A percentile compares a stretch with the other conserved stretches of the same genome.
Evolutionary conservation across 257 asterid species (phyloP).

Genomic region (Solanum pinnatisectum): DNA sequence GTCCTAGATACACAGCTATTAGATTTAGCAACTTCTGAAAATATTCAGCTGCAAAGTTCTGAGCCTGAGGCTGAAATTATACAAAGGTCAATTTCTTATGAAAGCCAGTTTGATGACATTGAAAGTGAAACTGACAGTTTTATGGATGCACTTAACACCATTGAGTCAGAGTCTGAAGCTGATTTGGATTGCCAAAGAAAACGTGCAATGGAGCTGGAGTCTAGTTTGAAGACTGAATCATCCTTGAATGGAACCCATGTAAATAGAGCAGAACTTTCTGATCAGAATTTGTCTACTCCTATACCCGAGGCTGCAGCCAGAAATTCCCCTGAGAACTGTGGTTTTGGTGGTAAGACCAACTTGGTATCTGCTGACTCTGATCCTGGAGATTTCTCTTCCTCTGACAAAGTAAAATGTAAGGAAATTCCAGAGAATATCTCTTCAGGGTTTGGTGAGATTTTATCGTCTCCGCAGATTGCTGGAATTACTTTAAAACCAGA

Average conservation of each 20-base stretch:
- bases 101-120: slow-evolving; percentile 12
- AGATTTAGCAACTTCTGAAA: slow-evolving; percentile 19
- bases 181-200: slow-evolving; percentile 51
- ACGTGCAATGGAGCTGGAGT: slow-evolving; percentile 27
- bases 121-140: slow-evolving; percentile 66
- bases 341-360: not conserved
- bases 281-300: not conserved
- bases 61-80: not conserved
- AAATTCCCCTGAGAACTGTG: slow-evolving; percentile 4
- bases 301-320: not conserved
- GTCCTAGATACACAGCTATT: slow-evolving; percentile 17
- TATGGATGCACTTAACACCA: slow-evolving; percentile 89
- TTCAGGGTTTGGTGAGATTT: slow-evolving; percentile 10
- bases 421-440: slow-evolving; percentile 8
- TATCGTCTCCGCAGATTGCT: slow-evolving; percentile 32
- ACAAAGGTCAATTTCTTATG: slow-evolving; percentile 3
- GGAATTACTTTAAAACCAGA: slow-evolving; percentile 15
- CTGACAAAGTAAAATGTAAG: not conserved
- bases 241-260: slow-evolving; percentile 11
- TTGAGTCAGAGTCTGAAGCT: slow-evolving; percentile 71
- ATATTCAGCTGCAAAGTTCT: not conserved
- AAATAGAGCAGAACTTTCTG: not conserved
- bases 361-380: slow-evolving; percentile 4
- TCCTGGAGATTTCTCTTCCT: slow-evolving; percentile 1
- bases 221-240: slow-evolving; percentile 31